phyloP scores from a whole-genome alignment of 2,329 filamentous ascomycete genomes.

The Hypoxylon sp. region DNA sequence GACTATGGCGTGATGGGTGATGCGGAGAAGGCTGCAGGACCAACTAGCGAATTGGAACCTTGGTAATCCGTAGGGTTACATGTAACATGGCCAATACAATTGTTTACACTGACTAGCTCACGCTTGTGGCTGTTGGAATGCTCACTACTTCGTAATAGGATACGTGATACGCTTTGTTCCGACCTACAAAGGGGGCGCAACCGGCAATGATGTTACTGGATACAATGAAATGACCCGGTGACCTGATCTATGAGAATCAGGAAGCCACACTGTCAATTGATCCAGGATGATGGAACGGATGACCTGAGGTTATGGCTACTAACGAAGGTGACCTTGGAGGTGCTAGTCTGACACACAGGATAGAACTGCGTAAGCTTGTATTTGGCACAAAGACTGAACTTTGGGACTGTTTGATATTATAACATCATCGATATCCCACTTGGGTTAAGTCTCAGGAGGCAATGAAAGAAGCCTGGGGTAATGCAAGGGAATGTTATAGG shows the following conservation, averaged over 20 bases:
- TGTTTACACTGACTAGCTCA: constrained; percentile 26
- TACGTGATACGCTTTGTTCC: constrained; percentile 9
- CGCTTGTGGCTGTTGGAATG: constrained; percentile 13
- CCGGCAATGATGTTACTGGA: constrained; percentile 27
- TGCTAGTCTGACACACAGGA: background rate
- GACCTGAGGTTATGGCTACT: background rate
- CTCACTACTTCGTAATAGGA: constrained; percentile 15
- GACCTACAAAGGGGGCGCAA: constrained; percentile 12
- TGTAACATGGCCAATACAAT: constrained; percentile 12
- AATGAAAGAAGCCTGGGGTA: constrained; percentile 29
- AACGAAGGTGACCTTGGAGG: background rate
- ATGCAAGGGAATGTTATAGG: constrained; percentile 18
- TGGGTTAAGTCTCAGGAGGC: constrained; percentile 1
- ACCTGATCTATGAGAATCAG: constrained; percentile 9
- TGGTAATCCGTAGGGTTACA: constrained; percentile 34
- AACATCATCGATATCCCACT: constrained; percentile 17
- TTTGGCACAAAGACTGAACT: background rate
- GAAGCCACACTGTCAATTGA: background rate
- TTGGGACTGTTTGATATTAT: constrained; percentile 1
- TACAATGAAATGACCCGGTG: constrained; percentile 11
- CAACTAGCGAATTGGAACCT: constrained; percentile 34
- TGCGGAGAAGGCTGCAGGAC: constrained; percentile 32
- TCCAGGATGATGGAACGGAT: background rate
- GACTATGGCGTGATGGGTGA: constrained; percentile 21
- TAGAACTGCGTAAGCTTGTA: background rate